Evolutionary conservation across 129 eudicot species (phyloP).

Genomic region (Flaveria linearis): DNA sequence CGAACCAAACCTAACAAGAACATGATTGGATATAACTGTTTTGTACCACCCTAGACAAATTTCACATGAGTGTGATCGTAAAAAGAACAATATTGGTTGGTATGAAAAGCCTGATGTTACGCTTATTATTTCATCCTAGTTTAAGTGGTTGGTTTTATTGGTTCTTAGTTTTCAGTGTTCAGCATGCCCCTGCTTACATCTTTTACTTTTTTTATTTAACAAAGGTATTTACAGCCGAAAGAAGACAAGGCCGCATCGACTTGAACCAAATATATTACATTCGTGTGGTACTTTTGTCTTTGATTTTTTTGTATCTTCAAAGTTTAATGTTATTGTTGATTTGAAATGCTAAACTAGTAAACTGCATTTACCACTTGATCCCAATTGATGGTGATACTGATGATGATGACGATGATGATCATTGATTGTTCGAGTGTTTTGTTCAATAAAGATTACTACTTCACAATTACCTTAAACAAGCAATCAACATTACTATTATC

Average conservation of each 20-base stretch:
- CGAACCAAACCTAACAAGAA: background rate
- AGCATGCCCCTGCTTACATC: background rate
- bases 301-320: constrained; percentile 6
- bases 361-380: constrained; percentile 13
- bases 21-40: background rate
- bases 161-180: background rate
- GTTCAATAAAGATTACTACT: constrained; percentile 15
- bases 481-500: too few species aligned
- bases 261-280: constrained; percentile 20
- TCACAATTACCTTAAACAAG: background rate
- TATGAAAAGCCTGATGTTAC: too few species aligned
- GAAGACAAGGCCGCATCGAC: constrained; percentile 47
- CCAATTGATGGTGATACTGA: constrained; percentile 12
- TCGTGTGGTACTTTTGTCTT: constrained; percentile 31
- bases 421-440: constrained; percentile 9
- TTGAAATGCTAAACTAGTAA: background rate
- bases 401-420: background rate
- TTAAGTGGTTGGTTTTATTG: background rate
- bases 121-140: background rate
- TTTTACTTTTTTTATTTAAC: background rate
- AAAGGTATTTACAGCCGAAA: constrained; percentile 51
- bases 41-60: too few species aligned
- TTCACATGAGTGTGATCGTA: too few species aligned
- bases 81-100: too few species aligned
- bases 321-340: constrained; percentile 21